Conservation (phyloP, 176 grass and related monocot species). For the Elymus sibiricus region DNA sequence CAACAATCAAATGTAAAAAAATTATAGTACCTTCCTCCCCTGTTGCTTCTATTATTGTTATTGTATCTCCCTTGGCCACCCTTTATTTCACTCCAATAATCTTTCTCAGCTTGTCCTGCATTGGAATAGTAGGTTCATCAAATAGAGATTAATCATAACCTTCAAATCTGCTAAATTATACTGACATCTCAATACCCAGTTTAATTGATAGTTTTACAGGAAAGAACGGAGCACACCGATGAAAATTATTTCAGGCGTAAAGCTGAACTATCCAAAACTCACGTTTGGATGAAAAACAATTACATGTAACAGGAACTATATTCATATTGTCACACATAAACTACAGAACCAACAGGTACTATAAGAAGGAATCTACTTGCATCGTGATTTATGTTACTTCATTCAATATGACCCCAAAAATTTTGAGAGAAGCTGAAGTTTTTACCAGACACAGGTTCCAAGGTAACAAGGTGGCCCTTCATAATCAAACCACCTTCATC, state of each 20-base stretch:
- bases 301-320: not conserved
- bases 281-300: slow-evolving; percentile 17
- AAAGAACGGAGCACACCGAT: not conserved
- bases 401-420: slow-evolving; percentile 1
- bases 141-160: not conserved
- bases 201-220: not conserved
- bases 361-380: not conserved
- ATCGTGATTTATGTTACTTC: not conserved
- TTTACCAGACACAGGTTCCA: slow-evolving; percentile 82
- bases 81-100: slow-evolving; percentile 78
- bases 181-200: not conserved
- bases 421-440: slow-evolving; percentile 3
- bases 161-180: not conserved
- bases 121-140: slow-evolving; percentile 14
- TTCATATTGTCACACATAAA: not conserved
- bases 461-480: slow-evolving; percentile 65
- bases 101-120: slow-evolving; percentile 84
- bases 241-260: not conserved
- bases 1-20: not conserved
- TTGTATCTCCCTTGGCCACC: slow-evolving; percentile 40
- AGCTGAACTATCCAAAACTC: not conserved
- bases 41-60: slow-evolving; percentile 45
- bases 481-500: slow-evolving; percentile 77
- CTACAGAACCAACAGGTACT: not conserved
- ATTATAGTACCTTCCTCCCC: slow-evolving; percentile 52